Conservation (phyloP, 2,329 filamentous ascomycete species). For the Apiospora kogelbergensis region DNA sequence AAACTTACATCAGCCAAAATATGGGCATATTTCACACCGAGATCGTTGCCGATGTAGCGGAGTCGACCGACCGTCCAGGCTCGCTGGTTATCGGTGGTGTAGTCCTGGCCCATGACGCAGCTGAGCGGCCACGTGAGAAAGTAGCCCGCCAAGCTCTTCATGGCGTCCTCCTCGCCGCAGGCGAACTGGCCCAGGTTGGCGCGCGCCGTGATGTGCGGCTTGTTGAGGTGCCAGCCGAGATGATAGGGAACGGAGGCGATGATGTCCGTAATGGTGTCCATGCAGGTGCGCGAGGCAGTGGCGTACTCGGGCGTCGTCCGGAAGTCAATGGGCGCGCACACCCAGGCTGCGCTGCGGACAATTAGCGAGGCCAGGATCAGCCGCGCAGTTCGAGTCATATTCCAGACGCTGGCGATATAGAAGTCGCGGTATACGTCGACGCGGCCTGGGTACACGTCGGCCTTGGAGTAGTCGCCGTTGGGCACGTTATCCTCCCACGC, state of each 20-base stretch:
- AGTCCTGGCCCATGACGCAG: slow-evolving; percentile 56
- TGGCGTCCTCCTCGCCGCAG: slow-evolving; percentile 48
- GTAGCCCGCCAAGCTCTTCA: slow-evolving; percentile 58
- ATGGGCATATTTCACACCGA: slow-evolving; percentile 59
- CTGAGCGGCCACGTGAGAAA: slow-evolving; percentile 61
- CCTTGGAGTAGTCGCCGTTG: slow-evolving; percentile 49
- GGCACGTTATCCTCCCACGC: slow-evolving; percentile 57
- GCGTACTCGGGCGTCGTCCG: slow-evolving; percentile 63
- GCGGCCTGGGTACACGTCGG: slow-evolving; percentile 59
- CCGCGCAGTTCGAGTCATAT: slow-evolving; percentile 52
- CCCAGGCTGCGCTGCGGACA: slow-evolving; percentile 61
- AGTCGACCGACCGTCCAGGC: slow-evolving; percentile 55
- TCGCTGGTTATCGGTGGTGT: slow-evolving; percentile 57
- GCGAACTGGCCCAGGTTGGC: slow-evolving; percentile 46
- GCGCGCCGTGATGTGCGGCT: slow-evolving; percentile 39
- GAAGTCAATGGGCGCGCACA: slow-evolving; percentile 60
- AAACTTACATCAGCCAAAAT: slow-evolving; percentile 52
- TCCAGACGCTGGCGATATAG: slow-evolving; percentile 59
- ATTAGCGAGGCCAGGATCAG: slow-evolving; percentile 55
- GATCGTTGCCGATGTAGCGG: slow-evolving; percentile 51
- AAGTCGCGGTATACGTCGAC: slow-evolving; percentile 61
- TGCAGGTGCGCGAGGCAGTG: slow-evolving; percentile 49
- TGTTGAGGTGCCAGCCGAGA: slow-evolving; percentile 56
- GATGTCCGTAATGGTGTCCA: slow-evolving; percentile 57
- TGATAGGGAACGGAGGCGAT: slow-evolving; percentile 62